A percentile compares a stretch with the other conserved stretches of the same genome.
Conservation (phyloP, 768 basidiomycete genomes). For the Leucosporidium yakuticum region DNA sequence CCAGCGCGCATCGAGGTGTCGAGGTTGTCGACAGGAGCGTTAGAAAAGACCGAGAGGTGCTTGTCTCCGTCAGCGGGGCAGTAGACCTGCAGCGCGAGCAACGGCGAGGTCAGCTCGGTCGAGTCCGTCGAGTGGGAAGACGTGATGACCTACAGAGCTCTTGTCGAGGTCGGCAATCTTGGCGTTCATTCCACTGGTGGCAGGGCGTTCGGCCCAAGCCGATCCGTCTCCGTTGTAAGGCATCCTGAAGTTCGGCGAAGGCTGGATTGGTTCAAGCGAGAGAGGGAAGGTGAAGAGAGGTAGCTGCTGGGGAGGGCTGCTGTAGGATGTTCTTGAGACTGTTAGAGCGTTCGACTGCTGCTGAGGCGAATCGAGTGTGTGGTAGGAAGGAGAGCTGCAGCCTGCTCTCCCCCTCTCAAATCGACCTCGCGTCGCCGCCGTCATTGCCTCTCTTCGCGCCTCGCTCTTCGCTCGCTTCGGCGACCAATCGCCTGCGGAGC, state of each 20-base stretch:
- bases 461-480: too few species aligned
- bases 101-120: neutral
- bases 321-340: too few species aligned
- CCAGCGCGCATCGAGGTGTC: constrained; percentile 47
- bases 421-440: too few species aligned
- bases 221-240: neutral
- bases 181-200: constrained; percentile 8
- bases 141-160: constrained; percentile 5
- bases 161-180: constrained; percentile 30
- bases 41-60: constrained; percentile 10
- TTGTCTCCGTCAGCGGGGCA: neutral
- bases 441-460: too few species aligned
- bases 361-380: too few species aligned
- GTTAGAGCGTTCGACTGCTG: too few species aligned
- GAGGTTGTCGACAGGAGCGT: constrained; percentile 31
- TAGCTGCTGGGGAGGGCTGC: too few species aligned
- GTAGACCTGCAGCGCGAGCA: neutral
- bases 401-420: too few species aligned
- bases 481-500: too few species aligned
- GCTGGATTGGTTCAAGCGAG: neutral
- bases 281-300: neutral
- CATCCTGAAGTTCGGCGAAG: constrained; percentile 1
- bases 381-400: too few species aligned
- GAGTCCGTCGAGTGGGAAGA: constrained; percentile 6
- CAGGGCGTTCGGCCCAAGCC: neutral